Evolutionary conservation across 352 stramenopile genomes (phyloP), one percentile per base, ranked within the genome.

Genomic region (Globisporangium echinulatum): DNA sequence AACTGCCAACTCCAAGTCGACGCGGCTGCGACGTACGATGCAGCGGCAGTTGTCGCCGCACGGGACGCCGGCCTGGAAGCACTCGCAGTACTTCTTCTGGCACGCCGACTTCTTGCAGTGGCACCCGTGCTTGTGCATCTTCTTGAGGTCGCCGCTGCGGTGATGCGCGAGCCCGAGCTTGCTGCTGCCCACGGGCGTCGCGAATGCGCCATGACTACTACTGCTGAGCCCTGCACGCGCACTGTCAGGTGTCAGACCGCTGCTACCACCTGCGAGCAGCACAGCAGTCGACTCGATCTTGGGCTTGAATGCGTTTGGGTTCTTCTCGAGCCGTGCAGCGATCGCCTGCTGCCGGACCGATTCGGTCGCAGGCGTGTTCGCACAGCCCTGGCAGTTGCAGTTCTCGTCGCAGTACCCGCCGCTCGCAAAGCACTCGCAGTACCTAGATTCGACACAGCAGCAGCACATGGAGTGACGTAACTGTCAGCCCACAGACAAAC

Each of bases 71-170:
- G 92, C 92, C 64, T 97, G 91, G 68, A 96, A 99, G 52, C 96
- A 99, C 72, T 99, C 96, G 68, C 96, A 99, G 69, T 99, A 99
- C 50, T 98, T 98, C 77, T 99, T 99, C 63, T 98, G 90, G 59
- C 96, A 99, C 2, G 87, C 90, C 19, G 87, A 98, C 66, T 98
- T 99, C 37, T 97, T 95, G 66, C 96, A 99, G 62, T 98, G 96
- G 65, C 96, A 99, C 5, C 96, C 95, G 36, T 96, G 74, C 61
- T 98, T 98, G 76, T 99, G 96, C 63, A 87, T 90, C 63, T 87
- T 90, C 52, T 77, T 88, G 37, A 77, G 7, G 64, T 46, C 62
- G 14, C 67, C 62, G 58, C 47, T 61, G 68, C 42, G 10, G 62
- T 55, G n/a, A 49, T 52, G 57, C 50, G 59, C 25, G 60, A 59